Percentiles rank a stretch among this genome's conserved stretches.
Conservation (phyloP, 305 asterid genomes). For the Lippia alba region DNA sequence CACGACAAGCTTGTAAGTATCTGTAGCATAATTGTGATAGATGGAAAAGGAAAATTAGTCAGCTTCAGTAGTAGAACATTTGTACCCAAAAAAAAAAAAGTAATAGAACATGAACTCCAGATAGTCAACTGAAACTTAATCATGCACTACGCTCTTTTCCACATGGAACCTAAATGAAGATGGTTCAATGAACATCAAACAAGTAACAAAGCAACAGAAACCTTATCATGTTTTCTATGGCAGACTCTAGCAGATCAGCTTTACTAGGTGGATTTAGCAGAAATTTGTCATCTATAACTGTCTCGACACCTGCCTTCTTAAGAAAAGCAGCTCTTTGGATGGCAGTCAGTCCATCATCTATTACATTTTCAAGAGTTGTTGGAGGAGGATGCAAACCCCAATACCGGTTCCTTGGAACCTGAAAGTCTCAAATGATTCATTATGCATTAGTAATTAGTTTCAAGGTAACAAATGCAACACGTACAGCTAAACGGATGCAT, state of each 20-base stretch:
- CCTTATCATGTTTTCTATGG: conserved; percentile 87
- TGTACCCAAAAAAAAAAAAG: too few species aligned
- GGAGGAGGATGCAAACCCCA: conserved; percentile 99
- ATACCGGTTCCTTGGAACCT: conserved; percentile 95
- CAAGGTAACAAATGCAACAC: conserved; percentile 17
- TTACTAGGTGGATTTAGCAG: conserved; percentile 83
- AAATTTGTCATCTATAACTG: conserved; percentile 75
- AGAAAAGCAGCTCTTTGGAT: conserved; percentile 92
- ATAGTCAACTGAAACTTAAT: conserved; percentile 2
- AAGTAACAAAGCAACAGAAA: conserved; percentile 33
- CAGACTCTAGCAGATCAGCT: conserved; percentile 80
- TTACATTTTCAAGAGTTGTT: conserved; percentile 78
- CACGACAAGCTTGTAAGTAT: conserved; percentile 79
- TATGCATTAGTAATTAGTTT: conserved; percentile 17
- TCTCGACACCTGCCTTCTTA: conserved; percentile 88
- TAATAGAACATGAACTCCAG: conserved; percentile 9
- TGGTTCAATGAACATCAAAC: conserved; percentile 29
- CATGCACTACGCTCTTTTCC: conserved; percentile 12
- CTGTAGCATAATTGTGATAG: conserved; percentile 45
- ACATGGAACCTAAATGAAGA: background rate
- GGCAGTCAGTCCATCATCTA: conserved; percentile 84
- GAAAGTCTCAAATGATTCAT: conserved; percentile 42
- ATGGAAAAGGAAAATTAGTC: conserved; percentile 28
- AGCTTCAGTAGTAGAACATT: conserved; percentile 20
- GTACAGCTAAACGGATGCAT: conserved; percentile 5